Base-by-base conservation (phyloP, 2,329 filamentous ascomycete genomes). In the Uncinocarpus reesii region DNA sequence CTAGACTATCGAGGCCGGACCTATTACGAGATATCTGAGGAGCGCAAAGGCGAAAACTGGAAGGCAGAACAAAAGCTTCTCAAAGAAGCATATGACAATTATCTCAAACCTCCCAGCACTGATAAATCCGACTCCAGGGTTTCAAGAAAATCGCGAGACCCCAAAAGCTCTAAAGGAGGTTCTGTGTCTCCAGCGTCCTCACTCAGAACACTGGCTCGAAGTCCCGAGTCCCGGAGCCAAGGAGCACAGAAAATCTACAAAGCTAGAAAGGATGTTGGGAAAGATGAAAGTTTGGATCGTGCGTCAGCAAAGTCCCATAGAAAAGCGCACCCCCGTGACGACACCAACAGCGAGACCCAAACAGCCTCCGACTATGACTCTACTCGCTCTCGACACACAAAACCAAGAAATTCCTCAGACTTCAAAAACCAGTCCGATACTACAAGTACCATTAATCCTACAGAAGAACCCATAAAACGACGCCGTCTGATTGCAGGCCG, bases 21-120 rank as follows among this genome's bases (percentile, higher is more conserved):
- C 0, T 98, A 96, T 64, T 84, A 80, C 58, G 88, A 98, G 55
- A 81, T 96, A 52, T 87, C 92, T 1, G 79, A 83, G 57, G 81
- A 86, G 41, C 80, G 87, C 34, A 81, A 81, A 55, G 90, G 92
- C 0, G 86, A 89, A 6, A 84, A 86, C 52, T 95, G 89, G 87
- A 83, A 90, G 62, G 81, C 90, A 53, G 92, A 98, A 63, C 81
- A 84, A 54, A 78, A 87, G 36, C 71, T 93, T 48, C 66, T 98
- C 42, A 89, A 89, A 62, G 76, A 81, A n/a, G 70, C 71, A 1
- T 72, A 67, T 51, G 68, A 73, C 38, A 66, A 65, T 26, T 61
- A 65, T 52, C 35, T 56, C 21, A 46, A 44, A 21, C 23, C 42
- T 13, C 44, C 42, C 18, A 68, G 66, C 48, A 52, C 49, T 23